Conservation (phyloP, 75 land plant species). For the Ceratopteris richardii region DNA sequence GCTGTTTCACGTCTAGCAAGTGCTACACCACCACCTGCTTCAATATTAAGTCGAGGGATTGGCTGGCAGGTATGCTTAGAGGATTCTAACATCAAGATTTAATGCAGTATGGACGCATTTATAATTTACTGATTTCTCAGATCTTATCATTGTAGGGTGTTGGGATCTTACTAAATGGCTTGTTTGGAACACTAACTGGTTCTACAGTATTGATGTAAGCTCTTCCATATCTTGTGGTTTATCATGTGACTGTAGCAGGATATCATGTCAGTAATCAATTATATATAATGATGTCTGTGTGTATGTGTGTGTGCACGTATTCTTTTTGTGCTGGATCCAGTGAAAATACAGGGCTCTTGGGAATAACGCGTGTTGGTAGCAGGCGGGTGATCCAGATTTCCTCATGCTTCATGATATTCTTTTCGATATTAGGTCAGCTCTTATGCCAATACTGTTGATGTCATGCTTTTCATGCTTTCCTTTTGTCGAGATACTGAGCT, state of each 20-base stretch:
- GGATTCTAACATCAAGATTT: neutral
- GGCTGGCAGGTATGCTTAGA: conserved; percentile 79
- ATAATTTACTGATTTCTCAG: no score
- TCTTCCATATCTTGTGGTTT: neutral
- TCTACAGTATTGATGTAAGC: conserved; percentile 96
- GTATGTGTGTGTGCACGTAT: no score
- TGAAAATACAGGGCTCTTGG: conserved; percentile 60
- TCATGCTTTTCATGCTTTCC: no score
- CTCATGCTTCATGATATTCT: conserved; percentile 52
- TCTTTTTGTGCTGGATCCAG: conserved; percentile 23
- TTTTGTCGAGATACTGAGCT: no score
- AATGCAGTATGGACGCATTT: neutral
- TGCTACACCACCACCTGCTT: conserved; percentile 98
- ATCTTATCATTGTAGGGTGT: no score
- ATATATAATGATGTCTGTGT: no score
- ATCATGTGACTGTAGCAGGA: no score
- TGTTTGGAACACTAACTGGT: conserved; percentile 89
- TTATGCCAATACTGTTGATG: neutral
- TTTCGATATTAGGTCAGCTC: conserved; percentile 40
- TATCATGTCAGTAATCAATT: no score
- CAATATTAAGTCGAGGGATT: conserved; percentile 86
- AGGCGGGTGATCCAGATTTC: conserved; percentile 47
- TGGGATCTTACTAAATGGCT: conserved; percentile 79
- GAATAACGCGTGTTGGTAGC: conserved; percentile 60
- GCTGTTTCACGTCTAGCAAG: conserved; percentile 87